Evolutionary conservation across 2,329 filamentous ascomycete genomes (phyloP).

Genomic region (Epichloe amarillans): DNA sequence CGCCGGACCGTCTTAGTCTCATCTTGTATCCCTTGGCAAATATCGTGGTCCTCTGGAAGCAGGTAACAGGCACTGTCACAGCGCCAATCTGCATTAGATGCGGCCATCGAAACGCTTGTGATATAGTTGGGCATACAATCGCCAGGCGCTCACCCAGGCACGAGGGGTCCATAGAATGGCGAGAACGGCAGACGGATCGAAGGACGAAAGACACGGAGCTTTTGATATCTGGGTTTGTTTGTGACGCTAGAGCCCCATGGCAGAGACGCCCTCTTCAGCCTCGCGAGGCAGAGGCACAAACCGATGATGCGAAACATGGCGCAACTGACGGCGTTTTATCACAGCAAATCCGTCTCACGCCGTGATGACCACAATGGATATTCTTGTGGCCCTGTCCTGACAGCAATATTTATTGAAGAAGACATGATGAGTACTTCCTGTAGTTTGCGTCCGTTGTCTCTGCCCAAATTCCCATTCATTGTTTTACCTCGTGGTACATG

Average conservation of each 20-base stretch:
- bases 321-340: not conserved
- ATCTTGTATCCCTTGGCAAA: not conserved
- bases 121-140: constrained; percentile 1
- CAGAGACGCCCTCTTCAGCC: not conserved
- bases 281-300: not conserved
- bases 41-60: not conserved
- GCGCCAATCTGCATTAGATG: constrained; percentile 2
- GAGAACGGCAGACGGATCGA: constrained; percentile 2
- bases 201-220: not conserved
- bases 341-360: too few species aligned
- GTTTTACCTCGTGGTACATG: not conserved
- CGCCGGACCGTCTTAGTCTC: not conserved
- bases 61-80: not conserved
- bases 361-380: too few species aligned
- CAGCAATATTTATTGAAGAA: too few species aligned
- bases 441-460: too few species aligned
- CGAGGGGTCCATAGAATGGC: constrained; percentile 3
- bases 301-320: not conserved
- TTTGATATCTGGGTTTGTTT: not conserved
- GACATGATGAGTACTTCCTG: too few species aligned
- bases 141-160: not conserved
- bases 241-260: not conserved
- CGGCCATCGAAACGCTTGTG: constrained; percentile 1
- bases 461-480: too few species aligned
- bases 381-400: too few species aligned